Evolutionary conservation across 2,329 filamentous ascomycete genomes (phyloP).

Genomic region (Capronia americana): DNA sequence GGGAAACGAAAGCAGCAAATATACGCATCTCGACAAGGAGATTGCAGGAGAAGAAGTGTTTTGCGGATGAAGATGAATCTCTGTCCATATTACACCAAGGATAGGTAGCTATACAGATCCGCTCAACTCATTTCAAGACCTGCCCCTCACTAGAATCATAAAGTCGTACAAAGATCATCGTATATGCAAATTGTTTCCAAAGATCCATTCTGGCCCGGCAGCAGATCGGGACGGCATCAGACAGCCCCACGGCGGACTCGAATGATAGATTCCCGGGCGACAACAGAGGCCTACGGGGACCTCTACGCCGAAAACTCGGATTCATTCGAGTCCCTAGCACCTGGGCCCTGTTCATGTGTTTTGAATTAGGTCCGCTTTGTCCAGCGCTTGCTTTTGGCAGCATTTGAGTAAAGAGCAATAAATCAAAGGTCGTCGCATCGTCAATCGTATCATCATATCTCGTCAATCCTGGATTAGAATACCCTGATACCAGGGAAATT

Average conservation of each 20-base stretch:
- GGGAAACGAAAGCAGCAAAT: background rate
- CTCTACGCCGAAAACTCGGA: background rate
- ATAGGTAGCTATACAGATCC: background rate
- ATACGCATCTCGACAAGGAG: background rate
- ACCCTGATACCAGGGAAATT: background rate
- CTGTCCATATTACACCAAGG: background rate
- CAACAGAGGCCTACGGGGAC: background rate
- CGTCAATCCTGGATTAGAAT: background rate
- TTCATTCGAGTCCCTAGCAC: background rate
- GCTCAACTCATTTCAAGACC: background rate
- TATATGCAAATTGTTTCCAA: slow-evolving; percentile 2
- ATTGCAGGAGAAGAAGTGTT: background rate
- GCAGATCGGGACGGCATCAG: background rate
- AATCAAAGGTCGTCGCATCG: background rate
- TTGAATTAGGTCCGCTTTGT: background rate
- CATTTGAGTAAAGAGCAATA: background rate
- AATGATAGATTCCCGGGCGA: background rate
- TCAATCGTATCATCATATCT: slow-evolving; percentile 6
- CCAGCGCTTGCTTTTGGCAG: background rate
- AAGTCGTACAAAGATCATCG: background rate
- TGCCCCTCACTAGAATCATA: background rate
- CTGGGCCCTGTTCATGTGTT: background rate
- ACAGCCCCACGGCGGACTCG: background rate
- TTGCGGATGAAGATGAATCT: slow-evolving; percentile 1
- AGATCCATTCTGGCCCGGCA: background rate